Evolutionary conservation across 371 early-diverging fungal genomes (phyloP), one percentile per base, ranked within the genome.

Genomic region (Mortierella polycephala): DNA sequence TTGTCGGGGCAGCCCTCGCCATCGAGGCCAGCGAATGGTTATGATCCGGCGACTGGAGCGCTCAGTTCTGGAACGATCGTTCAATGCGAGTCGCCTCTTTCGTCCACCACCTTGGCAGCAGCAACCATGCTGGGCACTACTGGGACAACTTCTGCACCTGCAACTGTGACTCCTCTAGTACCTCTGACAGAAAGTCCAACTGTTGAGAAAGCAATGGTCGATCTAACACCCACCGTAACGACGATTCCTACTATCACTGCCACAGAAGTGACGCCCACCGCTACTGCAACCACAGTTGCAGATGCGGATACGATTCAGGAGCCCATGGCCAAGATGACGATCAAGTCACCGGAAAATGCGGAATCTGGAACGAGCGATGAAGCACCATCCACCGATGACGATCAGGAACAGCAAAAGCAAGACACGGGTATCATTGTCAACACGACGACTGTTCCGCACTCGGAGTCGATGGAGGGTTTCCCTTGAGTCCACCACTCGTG

Each of bases 391-490:
- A 30, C 30, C 30, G 30, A 30, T 30, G 30, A 4, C 30, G 4
- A 30, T 4, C 30, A 30, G 30, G 30, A 4, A 30, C 30, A 30
- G 4, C 30, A 23, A n/a, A 51, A 53, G 20, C 18, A 51, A 13
- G 46, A 42, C 39, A 21, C 54, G 20, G 57, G 60, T 5, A 65
- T 69, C 40, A 53, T 69, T 53, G 75, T 69, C 12, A 75, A 69
- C 41, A 61, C 53, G 44, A 39, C 64, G 1, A 64, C 45, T 45
- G 55, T 69, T 9, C 57, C 68, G 11, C 62, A 62, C 40, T 72
- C 67, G n/a, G 75, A 69, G 57, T 20, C 53, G 16, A 75, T 75
- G 71, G 51, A 75, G n/a, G 69, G 75, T 9, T 70, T 75, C n/a
- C 71, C 70, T 46, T 68, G 46, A 64, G 40, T 20, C 20, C 14